phyloP scores from a whole-genome alignment of 1,284 basidiomycete species.

The Apiotrichum porosum region DNA sequence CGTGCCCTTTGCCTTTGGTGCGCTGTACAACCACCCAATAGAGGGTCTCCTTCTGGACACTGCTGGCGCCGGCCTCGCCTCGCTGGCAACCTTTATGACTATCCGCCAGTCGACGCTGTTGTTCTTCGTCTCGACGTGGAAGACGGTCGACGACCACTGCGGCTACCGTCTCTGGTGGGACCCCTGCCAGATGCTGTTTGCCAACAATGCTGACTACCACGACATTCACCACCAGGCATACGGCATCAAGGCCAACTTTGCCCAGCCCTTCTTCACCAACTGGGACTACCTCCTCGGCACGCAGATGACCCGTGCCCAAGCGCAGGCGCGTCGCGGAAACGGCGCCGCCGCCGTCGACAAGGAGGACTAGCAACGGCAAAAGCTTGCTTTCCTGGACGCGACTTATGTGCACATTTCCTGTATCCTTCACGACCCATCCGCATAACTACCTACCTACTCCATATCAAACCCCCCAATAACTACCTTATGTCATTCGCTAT shows the following conservation, averaged over 20 bases:
- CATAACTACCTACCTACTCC: too few species aligned
- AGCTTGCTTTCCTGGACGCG: too few species aligned
- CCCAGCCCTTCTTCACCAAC: slow-evolving; percentile 76
- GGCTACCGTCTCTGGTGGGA: slow-evolving; percentile 87
- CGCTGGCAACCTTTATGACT: slow-evolving; percentile 65
- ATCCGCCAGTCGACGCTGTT: slow-evolving; percentile 80
- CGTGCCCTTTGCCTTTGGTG: slow-evolving; percentile 94
- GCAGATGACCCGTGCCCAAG: slow-evolving; percentile 44
- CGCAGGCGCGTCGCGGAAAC: slow-evolving; percentile 6
- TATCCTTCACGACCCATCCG: too few species aligned
- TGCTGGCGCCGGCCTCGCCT: slow-evolving; percentile 72
- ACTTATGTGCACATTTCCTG: too few species aligned
- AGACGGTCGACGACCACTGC: slow-evolving; percentile 98
- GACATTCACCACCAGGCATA: slow-evolving; percentile 94
- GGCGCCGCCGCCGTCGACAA: slow-evolving; percentile 1
- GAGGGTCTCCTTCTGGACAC: slow-evolving; percentile 92
- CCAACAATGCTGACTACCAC: slow-evolving; percentile 97
- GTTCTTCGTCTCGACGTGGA: slow-evolving; percentile 78
- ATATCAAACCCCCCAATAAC: too few species aligned
- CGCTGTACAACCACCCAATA: slow-evolving; percentile 94
- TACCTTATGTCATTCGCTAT: too few species aligned
- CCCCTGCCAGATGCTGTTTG: slow-evolving; percentile 76
- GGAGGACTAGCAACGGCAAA: slow-evolving; percentile 4
- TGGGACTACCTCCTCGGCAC: slow-evolving; percentile 49
- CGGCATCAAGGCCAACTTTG: slow-evolving; percentile 94